These are phyloP conservation scores for Casaregolazyma lundiana DNA, from an alignment of 1,139 yeast genomes.

Conservation along the genomic window DNA sequence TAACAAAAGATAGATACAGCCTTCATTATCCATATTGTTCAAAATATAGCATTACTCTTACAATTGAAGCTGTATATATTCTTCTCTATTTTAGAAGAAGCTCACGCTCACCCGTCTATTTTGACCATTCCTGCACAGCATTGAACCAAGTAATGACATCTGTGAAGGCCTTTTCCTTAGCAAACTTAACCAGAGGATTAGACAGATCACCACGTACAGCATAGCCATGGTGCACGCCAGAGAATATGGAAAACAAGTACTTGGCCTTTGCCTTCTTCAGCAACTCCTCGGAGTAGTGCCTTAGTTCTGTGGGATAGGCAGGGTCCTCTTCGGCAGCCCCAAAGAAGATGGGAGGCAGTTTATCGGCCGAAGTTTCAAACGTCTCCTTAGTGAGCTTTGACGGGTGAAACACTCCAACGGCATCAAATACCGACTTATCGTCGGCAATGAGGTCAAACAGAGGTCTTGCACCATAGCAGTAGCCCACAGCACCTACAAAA, in stretches of 20 bases:
- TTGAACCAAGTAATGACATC: slow-evolving; percentile 59
- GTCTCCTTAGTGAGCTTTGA: slow-evolving; percentile 55
- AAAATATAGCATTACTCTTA: too few relatives aligned
- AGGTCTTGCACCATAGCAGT: slow-evolving; percentile 81
- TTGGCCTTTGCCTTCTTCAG: slow-evolving; percentile 46
- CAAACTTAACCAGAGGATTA: slow-evolving; percentile 53
- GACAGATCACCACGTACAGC: slow-evolving; percentile 69
- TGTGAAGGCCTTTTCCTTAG: slow-evolving; percentile 60
- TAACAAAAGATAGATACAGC: too few relatives aligned
- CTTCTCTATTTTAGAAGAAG: background rate
- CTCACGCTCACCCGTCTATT: too few relatives aligned
- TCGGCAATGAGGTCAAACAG: slow-evolving; percentile 49
- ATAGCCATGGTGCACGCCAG: slow-evolving; percentile 68
- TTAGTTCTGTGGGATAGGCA: slow-evolving; percentile 57
- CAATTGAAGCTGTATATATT: too few relatives aligned
- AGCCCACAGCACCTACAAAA: slow-evolving; percentile 61
- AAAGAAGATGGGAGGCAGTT: slow-evolving; percentile 54
- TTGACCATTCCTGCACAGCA: slow-evolving; percentile 1
- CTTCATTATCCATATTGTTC: too few relatives aligned
- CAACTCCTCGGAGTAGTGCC: slow-evolving; percentile 55
- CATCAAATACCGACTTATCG: slow-evolving; percentile 30
- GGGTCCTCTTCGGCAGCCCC: slow-evolving; percentile 69
- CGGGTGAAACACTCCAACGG: slow-evolving; percentile 78
- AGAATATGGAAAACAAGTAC: slow-evolving; percentile 57
- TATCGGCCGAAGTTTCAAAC: slow-evolving; percentile 51